Percentiles rank a stretch among this genome's conserved stretches.
These are phyloP conservation scores for Brassica hybrid DNA, from an alignment of 441 rosid species.

Conservation along the genomic window DNA sequence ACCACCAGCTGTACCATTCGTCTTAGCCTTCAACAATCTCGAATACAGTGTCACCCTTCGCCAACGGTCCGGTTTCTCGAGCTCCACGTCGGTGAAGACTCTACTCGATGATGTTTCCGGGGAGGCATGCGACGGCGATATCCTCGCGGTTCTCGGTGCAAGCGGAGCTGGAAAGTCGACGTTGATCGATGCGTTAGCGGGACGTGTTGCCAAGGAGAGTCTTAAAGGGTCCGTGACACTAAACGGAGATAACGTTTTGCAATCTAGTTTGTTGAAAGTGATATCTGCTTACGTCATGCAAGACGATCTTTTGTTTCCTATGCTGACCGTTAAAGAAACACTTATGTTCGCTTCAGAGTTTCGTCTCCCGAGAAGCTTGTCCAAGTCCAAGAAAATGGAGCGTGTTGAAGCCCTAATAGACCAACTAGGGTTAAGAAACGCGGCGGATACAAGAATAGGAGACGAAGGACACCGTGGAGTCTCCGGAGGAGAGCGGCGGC, in stretches of 20 bases:
- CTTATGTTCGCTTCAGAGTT: slow-evolving; percentile 7
- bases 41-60: slow-evolving; percentile 3
- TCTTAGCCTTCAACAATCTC: slow-evolving; percentile 33
- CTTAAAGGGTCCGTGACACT: slow-evolving; percentile 69
- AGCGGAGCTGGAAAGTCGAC: slow-evolving; percentile 36
- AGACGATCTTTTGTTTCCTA: slow-evolving; percentile 5
- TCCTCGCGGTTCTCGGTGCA: slow-evolving; percentile 13
- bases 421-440: slow-evolving; percentile 68
- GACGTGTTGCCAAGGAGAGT: slow-evolving; percentile 75
- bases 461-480: slow-evolving; percentile 87
- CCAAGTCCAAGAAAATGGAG: slow-evolving; percentile 67
- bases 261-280: slow-evolving; percentile 74
- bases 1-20: slow-evolving; percentile 23
- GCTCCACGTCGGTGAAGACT: slow-evolving; percentile 1
- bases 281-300: slow-evolving; percentile 45
- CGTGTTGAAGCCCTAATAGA: slow-evolving; percentile 73
- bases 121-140: slow-evolving; percentile 5
- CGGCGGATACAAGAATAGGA: slow-evolving; percentile 69
- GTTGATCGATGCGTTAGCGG: slow-evolving; percentile 84
- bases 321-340: slow-evolving; percentile 7
- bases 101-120: slow-evolving; percentile 10
- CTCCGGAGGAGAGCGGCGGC: slow-evolving; percentile 80
- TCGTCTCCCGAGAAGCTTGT: slow-evolving; percentile 36
- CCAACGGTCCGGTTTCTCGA: background rate
- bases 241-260: slow-evolving; percentile 65